Percentiles rank a stretch among this genome's conserved stretches.
Conservation (phyloP, 306 rosid genomes). For the Quercus aquifolioides region DNA sequence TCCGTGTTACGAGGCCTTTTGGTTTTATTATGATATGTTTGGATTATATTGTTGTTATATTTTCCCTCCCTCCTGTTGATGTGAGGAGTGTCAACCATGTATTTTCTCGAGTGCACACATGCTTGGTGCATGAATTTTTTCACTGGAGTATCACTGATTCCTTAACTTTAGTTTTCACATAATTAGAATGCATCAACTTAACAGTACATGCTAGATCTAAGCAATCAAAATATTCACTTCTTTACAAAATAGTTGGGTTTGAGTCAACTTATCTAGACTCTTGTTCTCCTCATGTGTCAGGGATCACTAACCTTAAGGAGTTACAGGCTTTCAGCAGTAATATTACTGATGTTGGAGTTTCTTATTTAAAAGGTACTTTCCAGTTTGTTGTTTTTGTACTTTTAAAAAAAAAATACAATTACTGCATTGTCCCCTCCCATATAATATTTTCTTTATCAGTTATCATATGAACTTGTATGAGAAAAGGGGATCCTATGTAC, state of each 20-base stretch:
- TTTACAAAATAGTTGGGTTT: conserved; percentile 7
- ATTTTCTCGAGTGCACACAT: too few species aligned
- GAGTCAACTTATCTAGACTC: conserved; percentile 7
- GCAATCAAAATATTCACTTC: not conserved
- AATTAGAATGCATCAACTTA: too few species aligned
- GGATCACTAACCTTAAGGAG: conserved; percentile 55
- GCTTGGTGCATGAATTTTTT: too few species aligned
- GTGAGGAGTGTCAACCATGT: too few species aligned
- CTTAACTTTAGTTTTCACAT: too few species aligned
- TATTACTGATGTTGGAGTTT: conserved; percentile 53
- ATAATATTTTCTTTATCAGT: not conserved
- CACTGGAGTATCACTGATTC: too few species aligned
- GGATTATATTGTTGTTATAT: too few species aligned
- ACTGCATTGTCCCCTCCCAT: not conserved
- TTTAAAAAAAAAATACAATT: not conserved
- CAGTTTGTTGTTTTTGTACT: not conserved
- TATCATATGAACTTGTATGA: not conserved
- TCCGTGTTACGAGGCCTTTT: too few species aligned
- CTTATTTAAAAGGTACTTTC: conserved; percentile 59
- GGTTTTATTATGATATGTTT: too few species aligned
- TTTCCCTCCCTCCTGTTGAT: too few species aligned
- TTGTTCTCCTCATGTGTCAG: conserved; percentile 33
- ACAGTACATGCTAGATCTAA: not conserved
- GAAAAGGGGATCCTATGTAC: too few species aligned
- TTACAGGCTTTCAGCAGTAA: conserved; percentile 52